phyloP scores from a whole-genome alignment of 441 rosid genomes.

The Populus hybrid region DNA sequence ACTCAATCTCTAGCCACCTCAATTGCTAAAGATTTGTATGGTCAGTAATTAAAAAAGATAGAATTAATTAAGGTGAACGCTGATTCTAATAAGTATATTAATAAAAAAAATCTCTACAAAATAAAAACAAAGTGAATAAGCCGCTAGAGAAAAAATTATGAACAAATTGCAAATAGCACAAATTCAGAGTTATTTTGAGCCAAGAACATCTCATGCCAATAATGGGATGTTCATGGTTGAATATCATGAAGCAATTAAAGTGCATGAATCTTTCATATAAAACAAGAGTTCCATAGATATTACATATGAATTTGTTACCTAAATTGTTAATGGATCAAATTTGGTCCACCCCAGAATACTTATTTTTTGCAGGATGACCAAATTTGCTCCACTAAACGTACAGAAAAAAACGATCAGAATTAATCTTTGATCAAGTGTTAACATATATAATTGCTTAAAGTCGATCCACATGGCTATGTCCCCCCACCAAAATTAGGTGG shows the following conservation, averaged over 20 bases:
- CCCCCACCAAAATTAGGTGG: conserved; percentile 54
- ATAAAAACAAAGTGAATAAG: background rate
- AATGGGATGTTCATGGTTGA: background rate
- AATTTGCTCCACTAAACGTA: conserved; percentile 59
- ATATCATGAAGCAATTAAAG: background rate
- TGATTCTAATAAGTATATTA: no score
- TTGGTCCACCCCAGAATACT: conserved; percentile 46
- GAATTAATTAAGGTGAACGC: no score
- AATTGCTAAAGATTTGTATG: no score
- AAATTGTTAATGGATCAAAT: conserved; percentile 59
- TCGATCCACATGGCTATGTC: conserved; percentile 22
- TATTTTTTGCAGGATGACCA: conserved; percentile 49
- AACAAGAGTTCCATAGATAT: background rate
- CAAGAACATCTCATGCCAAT: background rate
- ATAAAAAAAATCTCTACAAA: no score
- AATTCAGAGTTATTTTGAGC: background rate
- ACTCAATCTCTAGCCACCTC: background rate
- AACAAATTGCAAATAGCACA: background rate
- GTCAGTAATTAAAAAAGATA: no score
- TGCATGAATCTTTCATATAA: background rate
- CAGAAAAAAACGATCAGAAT: background rate
- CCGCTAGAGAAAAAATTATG: no score
- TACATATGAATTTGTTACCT: conserved; percentile 11
- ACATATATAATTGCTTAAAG: background rate
- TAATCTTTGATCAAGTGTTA: background rate